A percentile compares a stretch with the other conserved stretches of the same genome.
These are phyloP conservation scores for Drosera capensis DNA, from an alignment of 148 eudicot genomes.

Conservation along the genomic window DNA sequence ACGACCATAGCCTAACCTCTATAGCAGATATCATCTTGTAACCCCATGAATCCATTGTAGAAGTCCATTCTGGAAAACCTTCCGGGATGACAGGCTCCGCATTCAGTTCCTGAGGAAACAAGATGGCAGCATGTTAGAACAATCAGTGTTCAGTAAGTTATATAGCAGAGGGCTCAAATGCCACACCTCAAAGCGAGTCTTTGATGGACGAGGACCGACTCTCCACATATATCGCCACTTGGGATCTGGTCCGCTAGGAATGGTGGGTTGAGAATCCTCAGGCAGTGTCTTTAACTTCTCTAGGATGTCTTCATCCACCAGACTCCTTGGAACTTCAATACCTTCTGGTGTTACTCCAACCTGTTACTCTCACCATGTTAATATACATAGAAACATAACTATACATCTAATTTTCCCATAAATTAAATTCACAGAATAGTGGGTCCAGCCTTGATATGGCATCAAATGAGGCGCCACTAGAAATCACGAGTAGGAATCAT, in stretches of 20 bases:
- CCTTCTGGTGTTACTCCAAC: conserved; percentile 99
- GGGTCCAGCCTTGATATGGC: too few species aligned
- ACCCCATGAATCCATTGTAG: conserved; percentile 95
- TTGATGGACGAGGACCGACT: conserved; percentile 73
- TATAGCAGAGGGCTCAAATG: background rate
- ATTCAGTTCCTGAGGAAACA: conserved; percentile 52
- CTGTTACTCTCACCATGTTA: conserved; percentile 18
- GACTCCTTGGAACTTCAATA: conserved; percentile 91
- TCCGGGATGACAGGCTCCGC: conserved; percentile 94
- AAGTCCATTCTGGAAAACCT: conserved; percentile 88
- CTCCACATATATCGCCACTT: conserved; percentile 99
- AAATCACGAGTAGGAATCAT: too few species aligned
- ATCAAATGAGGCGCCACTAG: too few species aligned
- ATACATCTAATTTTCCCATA: too few species aligned
- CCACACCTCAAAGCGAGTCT: conserved; percentile 58
- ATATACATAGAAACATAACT: too few species aligned
- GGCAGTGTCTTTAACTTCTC: conserved; percentile 57
- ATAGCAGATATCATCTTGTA: conserved; percentile 74
- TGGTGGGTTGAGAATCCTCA: conserved; percentile 37
- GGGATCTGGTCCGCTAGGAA: conserved; percentile 87
- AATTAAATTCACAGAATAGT: too few species aligned
- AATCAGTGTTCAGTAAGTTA: background rate
- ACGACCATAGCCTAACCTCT: conserved; percentile 25
- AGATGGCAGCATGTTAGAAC: background rate
- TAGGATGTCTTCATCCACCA: conserved; percentile 77